Evolutionary conservation across 78 protist genomes (phyloP).

Genomic region (Isochrysis galbana): DNA sequence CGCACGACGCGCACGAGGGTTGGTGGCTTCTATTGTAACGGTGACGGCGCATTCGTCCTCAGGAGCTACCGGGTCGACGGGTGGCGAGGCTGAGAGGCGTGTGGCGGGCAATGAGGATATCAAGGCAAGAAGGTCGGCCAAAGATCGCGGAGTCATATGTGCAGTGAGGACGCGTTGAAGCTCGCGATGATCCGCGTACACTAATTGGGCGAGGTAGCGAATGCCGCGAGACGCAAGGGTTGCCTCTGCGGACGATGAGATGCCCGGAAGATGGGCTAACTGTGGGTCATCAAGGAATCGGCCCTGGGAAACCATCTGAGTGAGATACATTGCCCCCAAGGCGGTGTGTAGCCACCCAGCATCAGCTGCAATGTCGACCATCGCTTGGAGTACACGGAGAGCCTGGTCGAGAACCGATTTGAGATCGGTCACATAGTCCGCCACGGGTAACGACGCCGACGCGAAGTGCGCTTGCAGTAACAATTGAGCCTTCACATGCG

Average conservation of each 20-base stretch:
- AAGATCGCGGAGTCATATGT: background rate
- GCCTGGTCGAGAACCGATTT: slow-evolving; percentile 92
- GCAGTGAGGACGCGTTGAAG: background rate
- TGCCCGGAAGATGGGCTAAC: slow-evolving; percentile 7
- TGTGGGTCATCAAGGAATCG: background rate
- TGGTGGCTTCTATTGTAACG: background rate
- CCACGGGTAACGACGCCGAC: slow-evolving; percentile 78
- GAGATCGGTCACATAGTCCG: slow-evolving; percentile 93
- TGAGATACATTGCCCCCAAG: slow-evolving; percentile 58
- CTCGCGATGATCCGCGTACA: background rate
- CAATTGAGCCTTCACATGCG: slow-evolving; percentile 88
- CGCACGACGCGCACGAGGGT: background rate
- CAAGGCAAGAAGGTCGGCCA: background rate
- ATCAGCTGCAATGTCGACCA: slow-evolving; percentile 87
- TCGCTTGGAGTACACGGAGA: slow-evolving; percentile 73
- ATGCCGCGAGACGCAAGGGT: background rate
- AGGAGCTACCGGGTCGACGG: background rate
- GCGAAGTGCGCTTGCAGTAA: slow-evolving; percentile 87
- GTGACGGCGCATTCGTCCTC: background rate
- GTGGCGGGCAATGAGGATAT: background rate
- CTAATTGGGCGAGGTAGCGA: background rate
- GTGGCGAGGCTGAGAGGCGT: background rate
- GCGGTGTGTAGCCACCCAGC: slow-evolving; percentile 65
- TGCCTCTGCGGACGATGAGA: background rate
- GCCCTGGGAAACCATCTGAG: slow-evolving; percentile 77